Evolutionary conservation across 257 asterid species (phyloP).

Genomic region (Salvia miltiorrhiza): DNA sequence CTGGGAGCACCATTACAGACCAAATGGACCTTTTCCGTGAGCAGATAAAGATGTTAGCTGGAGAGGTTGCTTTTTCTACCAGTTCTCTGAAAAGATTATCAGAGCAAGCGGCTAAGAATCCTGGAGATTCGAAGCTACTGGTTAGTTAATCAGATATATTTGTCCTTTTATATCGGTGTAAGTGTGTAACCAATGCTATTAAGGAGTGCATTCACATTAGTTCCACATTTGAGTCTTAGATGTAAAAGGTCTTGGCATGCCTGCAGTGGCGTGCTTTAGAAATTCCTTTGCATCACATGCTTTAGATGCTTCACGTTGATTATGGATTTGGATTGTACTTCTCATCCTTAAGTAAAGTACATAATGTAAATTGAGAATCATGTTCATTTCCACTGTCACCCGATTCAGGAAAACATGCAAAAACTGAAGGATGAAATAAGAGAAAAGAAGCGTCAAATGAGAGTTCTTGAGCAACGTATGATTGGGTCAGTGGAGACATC

Average conservation of each 20-base stretch:
- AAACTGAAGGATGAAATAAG: conserved; percentile 66
- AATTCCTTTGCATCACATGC: background rate
- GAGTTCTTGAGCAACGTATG: conserved; percentile 70
- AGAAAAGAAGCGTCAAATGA: conserved; percentile 69
- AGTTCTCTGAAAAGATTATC: conserved; percentile 75
- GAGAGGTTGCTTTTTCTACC: conserved; percentile 72
- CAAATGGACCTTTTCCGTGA: conserved; percentile 82
- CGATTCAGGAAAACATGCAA: conserved; percentile 53
- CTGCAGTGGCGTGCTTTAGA: background rate
- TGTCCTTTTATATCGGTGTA: background rate
- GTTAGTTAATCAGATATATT: conserved; percentile 31
- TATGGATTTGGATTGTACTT: conserved; percentile 5
- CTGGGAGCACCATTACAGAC: conserved; percentile 74
- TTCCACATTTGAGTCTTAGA: background rate
- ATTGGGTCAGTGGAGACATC: conserved; percentile 68
- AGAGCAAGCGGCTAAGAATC: conserved; percentile 53
- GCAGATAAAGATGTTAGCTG: conserved; percentile 83
- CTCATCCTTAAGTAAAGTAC: background rate
- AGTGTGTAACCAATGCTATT: background rate
- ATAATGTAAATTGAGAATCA: conserved; percentile 4
- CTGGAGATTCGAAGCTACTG: conserved; percentile 56
- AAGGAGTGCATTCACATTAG: background rate
- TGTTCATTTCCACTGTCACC: conserved; percentile 18
- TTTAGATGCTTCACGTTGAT: conserved; percentile 7
- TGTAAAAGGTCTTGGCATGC: background rate